Conservation (phyloP, 495 filamentous ascomycete genomes). For the Podospora appendiculata region DNA sequence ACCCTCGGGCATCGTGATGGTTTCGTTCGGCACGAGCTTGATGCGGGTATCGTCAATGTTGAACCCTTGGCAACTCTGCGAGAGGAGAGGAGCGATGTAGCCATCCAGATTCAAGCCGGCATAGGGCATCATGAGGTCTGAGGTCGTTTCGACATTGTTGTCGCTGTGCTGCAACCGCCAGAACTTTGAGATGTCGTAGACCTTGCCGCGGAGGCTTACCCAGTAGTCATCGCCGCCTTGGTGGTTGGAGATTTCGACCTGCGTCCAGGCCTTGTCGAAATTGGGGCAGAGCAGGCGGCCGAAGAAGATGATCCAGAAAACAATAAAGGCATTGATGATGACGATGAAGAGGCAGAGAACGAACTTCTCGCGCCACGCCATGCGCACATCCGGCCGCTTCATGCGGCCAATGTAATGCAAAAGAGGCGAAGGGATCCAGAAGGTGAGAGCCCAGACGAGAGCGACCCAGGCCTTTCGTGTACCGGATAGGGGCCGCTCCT, state of each 20-base stretch:
- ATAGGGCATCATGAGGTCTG: slow-evolving; percentile 63
- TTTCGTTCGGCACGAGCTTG: slow-evolving; percentile 55
- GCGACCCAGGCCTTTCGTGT: slow-evolving; percentile 70
- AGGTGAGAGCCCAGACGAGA: slow-evolving; percentile 80
- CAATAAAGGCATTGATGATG: slow-evolving; percentile 71
- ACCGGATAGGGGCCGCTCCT: slow-evolving; percentile 53
- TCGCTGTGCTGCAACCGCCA: slow-evolving; percentile 80
- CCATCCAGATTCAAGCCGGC: slow-evolving; percentile 69
- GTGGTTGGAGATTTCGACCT: slow-evolving; percentile 63
- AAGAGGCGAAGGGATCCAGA: slow-evolving; percentile 87
- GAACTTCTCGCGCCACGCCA: slow-evolving; percentile 96
- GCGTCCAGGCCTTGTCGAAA: slow-evolving; percentile 82
- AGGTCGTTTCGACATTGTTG: slow-evolving; percentile 47
- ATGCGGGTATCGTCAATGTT: slow-evolving; percentile 44
- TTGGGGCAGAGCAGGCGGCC: slow-evolving; percentile 83
- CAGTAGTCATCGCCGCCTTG: slow-evolving; percentile 68
- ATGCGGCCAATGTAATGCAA: slow-evolving; percentile 81
- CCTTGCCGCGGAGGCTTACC: slow-evolving; percentile 79
- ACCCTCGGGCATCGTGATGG: slow-evolving; percentile 33
- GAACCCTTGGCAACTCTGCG: slow-evolving; percentile 61
- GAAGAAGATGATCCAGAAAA: slow-evolving; percentile 91
- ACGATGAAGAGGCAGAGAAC: slow-evolving; percentile 74
- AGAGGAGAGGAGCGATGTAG: slow-evolving; percentile 80
- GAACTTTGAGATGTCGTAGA: slow-evolving; percentile 89
- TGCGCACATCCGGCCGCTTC: slow-evolving; percentile 93